A percentile compares a stretch with the other conserved stretches of the same genome.
Conservation (phyloP, 805 yeast genomes). For the Hyphopichia homilentoma region DNA sequence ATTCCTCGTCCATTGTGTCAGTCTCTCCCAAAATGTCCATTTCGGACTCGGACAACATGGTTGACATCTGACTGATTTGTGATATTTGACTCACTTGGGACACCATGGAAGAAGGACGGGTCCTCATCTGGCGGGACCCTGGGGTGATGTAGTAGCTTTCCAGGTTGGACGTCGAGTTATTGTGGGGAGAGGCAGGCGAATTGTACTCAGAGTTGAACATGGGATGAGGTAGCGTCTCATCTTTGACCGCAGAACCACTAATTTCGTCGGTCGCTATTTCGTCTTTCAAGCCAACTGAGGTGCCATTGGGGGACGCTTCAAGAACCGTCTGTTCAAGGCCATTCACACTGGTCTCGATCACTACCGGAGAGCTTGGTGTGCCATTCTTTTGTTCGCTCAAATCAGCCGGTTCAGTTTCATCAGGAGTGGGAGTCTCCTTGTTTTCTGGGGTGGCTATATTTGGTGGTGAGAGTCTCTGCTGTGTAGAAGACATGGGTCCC, state of each 20-base stretch:
- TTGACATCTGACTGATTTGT: slow-evolving; percentile 38
- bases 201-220: neutral
- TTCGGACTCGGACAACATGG: slow-evolving; percentile 41
- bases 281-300: neutral
- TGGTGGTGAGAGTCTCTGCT: neutral
- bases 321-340: neutral
- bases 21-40: slow-evolving; percentile 37
- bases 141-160: slow-evolving; percentile 7
- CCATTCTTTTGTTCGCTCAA: neutral
- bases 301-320: neutral
- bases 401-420: no score
- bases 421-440: neutral
- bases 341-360: slow-evolving; percentile 1
- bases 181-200: slow-evolving; percentile 1
- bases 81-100: slow-evolving; percentile 38
- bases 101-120: slow-evolving; percentile 39
- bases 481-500: slow-evolving; percentile 3
- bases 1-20: slow-evolving; percentile 35
- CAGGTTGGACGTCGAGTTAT: slow-evolving; percentile 5
- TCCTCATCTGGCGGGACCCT: slow-evolving; percentile 7
- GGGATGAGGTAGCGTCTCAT: no score
- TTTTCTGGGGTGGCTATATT: neutral
- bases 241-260: neutral
- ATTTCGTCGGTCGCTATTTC: neutral
- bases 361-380: neutral